These are phyloP conservation scores for Pouteria glomerata DNA, from an alignment of 148 eudicot genomes.

Conservation along the genomic window DNA sequence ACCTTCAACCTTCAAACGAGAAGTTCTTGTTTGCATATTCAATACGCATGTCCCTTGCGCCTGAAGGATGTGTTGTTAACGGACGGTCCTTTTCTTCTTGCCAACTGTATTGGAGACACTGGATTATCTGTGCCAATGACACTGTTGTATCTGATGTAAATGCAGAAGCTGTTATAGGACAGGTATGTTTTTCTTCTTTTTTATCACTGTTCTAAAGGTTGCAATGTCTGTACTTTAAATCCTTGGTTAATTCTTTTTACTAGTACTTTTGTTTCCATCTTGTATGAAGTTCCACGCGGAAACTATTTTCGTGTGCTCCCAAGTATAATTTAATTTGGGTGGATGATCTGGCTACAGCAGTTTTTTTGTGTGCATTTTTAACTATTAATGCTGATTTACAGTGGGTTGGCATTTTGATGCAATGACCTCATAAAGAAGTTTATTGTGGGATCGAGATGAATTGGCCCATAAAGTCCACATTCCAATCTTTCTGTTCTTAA, in stretches of 20 bases:
- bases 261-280: background rate
- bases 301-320: background rate
- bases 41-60: constrained; percentile 73
- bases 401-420: background rate
- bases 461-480: background rate
- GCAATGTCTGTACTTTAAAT: background rate
- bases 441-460: background rate
- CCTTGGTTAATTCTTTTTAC: background rate
- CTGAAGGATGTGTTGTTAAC: constrained; percentile 62
- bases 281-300: background rate
- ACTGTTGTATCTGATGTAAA: constrained; percentile 34
- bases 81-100: constrained; percentile 57
- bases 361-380: background rate
- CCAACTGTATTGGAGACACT: constrained; percentile 77
- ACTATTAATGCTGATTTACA: background rate
- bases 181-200: constrained; percentile 38
- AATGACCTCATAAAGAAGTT: background rate
- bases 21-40: constrained; percentile 65
- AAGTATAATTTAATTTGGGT: background rate
- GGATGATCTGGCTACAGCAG: background rate
- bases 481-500: background rate
- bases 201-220: background rate
- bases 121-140: constrained; percentile 65
- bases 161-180: constrained; percentile 84
- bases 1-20: constrained; percentile 17